Conservation (phyloP, 2,329 filamentous ascomycete genomes). For the Diaporthe humulicola region DNA sequence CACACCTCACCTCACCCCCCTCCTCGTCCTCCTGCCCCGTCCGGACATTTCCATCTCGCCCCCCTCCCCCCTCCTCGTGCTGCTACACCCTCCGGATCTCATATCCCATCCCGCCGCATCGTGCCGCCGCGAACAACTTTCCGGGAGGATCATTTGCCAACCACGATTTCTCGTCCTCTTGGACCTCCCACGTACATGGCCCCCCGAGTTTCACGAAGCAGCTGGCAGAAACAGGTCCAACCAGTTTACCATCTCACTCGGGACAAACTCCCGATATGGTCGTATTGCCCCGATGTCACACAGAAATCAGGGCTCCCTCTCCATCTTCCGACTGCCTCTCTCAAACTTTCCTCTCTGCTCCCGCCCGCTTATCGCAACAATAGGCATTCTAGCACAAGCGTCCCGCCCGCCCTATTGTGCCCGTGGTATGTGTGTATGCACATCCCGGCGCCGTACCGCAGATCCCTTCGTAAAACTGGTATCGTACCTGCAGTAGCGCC, state of each 20-base stretch:
- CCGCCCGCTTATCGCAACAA: constrained; percentile 15
- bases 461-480: constrained; percentile 20
- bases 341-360: background rate
- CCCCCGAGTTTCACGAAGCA: constrained; percentile 7
- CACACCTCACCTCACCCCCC: background rate
- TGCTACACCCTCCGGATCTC: constrained; percentile 21
- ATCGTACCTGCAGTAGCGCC: constrained; percentile 40
- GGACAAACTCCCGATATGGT: constrained; percentile 23
- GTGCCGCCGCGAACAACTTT: constrained; percentile 22
- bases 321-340: background rate
- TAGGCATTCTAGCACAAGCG: background rate
- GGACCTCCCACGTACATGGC: background rate
- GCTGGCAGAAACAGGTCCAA: constrained; percentile 1
- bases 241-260: constrained; percentile 1
- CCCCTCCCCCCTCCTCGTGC: background rate
- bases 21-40: background rate
- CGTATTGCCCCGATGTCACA: constrained; percentile 15
- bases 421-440: background rate
- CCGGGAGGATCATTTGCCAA: constrained; percentile 13
- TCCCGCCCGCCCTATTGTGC: constrained; percentile 3
- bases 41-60: background rate
- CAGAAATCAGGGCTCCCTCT: constrained; percentile 8
- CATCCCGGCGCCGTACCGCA: constrained; percentile 30
- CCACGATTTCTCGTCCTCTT: background rate
- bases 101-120: constrained; percentile 14